Base-by-base conservation (phyloP, 306 rosid species). In the Medicago lupulina region DNA sequence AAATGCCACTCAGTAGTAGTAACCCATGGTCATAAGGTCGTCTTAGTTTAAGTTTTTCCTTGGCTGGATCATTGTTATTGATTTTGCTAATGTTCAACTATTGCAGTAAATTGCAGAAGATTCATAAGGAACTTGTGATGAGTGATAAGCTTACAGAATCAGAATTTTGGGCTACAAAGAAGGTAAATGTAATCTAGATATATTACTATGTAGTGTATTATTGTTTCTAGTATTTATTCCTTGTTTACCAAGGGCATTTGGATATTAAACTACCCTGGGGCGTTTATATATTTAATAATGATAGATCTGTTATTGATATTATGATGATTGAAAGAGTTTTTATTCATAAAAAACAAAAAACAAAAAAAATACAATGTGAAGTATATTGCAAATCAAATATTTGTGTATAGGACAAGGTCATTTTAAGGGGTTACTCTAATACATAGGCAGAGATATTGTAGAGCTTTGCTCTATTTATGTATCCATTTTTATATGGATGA, bases 141-240 rank as follows among this genome's bases (percentile, higher is more conserved):
- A 84, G 92, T 71, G 87, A 95, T 69, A 82, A 92, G 86, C 89
- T 95, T 87, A 90, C 99, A 34, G 99, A 95, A 80, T 86, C 95
- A 25, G 99, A 95, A 87, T 95, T 95, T 82, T 95, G 97, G 99
- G 92, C 97, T 49, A 89, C 99, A 2, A 95, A 97, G 79, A 92
- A 92, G 97, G 98, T 85, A 41, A 60, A 50, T 16, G 50, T n/a
- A 18, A 66, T 82, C 40, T 54, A 9, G 72, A 10, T 59, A 66
- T 57, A 12, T 21, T 57, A 34, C 54, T 31, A 50, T 63, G 10
- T 63, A 51, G 8, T 70, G 16, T 47, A 38, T 51, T 81, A 21
- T 51, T 81, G 34, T 54, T 76, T 36, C 43, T 34, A 43, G 78
- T 70, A 50, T 81, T 77, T 34, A 41, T 65, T 72, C 75, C 44